These are phyloP conservation scores for Claviceps pusilla DNA, from an alignment of 2,329 filamentous ascomycete genomes.

Conservation along the genomic window DNA sequence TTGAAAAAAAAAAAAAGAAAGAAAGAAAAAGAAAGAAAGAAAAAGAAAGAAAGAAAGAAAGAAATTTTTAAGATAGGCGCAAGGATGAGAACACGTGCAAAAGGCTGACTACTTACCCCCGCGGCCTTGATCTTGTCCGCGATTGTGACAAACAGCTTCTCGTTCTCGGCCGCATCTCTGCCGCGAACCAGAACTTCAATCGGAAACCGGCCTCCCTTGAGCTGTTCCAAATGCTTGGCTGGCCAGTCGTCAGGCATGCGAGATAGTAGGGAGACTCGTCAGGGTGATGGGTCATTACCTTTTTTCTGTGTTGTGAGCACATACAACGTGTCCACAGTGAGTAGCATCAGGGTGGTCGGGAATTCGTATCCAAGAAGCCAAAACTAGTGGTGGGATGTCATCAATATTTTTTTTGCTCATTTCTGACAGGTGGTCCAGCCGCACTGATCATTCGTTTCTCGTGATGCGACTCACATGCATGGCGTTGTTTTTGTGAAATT, in stretches of 20 bases:
- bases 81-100: background rate
- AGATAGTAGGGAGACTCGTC: background rate
- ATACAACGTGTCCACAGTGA: constrained; percentile 77
- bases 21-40: too few relatives aligned
- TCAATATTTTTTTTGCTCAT: background rate
- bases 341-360: constrained; percentile 82
- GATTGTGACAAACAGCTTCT: constrained; percentile 75
- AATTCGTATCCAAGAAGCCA: constrained; percentile 99
- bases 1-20: too few relatives aligned
- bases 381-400: constrained; percentile 43
- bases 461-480: constrained; percentile 56
- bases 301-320: constrained; percentile 96
- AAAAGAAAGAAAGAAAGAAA: too few relatives aligned
- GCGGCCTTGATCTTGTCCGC: constrained; percentile 74
- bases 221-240: constrained; percentile 85
- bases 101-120: constrained; percentile 45
- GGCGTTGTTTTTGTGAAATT: constrained; percentile 91
- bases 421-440: too few relatives aligned
- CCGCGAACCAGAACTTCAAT: constrained; percentile 83
- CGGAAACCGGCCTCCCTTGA: constrained; percentile 84
- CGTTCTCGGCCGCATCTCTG: constrained; percentile 83
- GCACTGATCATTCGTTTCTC: background rate
- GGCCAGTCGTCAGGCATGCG: constrained; percentile 15
- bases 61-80: background rate
- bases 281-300: constrained; percentile 37